Conservation (phyloP, 83 land plant genomes). For the Thuja plicata region DNA sequence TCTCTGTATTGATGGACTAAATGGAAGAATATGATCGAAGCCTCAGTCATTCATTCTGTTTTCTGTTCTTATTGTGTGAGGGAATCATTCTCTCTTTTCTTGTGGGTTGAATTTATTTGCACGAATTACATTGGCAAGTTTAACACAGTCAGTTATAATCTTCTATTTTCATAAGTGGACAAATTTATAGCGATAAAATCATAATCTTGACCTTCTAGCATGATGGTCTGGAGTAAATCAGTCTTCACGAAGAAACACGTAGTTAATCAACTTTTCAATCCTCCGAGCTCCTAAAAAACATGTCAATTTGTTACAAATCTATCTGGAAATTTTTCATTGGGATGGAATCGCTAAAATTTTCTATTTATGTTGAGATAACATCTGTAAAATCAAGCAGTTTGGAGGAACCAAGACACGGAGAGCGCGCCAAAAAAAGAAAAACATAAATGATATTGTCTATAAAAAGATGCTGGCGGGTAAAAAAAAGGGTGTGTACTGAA, state of each 20-base stretch:
- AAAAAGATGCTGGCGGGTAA: background rate
- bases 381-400: background rate
- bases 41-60: background rate
- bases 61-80: background rate
- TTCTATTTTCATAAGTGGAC: background rate
- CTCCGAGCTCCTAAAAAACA: too few species aligned
- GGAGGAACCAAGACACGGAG: background rate
- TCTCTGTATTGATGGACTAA: background rate
- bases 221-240: too few species aligned
- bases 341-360: background rate
- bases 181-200: background rate
- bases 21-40: background rate
- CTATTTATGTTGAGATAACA: background rate
- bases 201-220: background rate
- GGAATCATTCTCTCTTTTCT: background rate
- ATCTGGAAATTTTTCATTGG: background rate
- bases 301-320: background rate
- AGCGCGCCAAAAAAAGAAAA: background rate
- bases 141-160: too few species aligned
- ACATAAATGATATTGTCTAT: background rate
- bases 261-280: background rate
- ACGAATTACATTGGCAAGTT: background rate
- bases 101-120: background rate
- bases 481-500: too few species aligned
- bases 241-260: background rate